Evolutionary conservation across 225 moss, liverwort and hornwort species (phyloP).

Genomic region (Thuidium tamariscinum): DNA sequence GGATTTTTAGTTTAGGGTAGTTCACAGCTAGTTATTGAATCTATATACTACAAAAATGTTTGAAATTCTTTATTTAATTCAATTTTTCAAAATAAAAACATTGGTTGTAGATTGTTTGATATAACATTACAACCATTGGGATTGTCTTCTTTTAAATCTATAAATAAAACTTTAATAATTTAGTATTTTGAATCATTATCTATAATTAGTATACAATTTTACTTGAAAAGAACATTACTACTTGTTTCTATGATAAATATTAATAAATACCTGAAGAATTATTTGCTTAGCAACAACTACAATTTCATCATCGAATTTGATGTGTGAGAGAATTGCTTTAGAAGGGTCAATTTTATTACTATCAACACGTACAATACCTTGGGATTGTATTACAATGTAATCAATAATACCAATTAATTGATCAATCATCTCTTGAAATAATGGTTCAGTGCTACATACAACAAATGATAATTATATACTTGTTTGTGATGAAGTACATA

Average conservation of each 20-base stretch:
- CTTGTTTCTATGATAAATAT: background rate
- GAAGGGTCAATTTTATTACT: slow-evolving; percentile 41
- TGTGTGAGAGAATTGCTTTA: slow-evolving; percentile 36
- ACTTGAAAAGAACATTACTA: background rate
- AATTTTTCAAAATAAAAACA: too few relatives aligned
- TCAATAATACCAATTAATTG: slow-evolving; percentile 46
- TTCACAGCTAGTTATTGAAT: too few relatives aligned
- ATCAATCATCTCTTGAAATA: slow-evolving; percentile 55
- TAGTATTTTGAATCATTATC: too few relatives aligned
- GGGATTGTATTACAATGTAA: slow-evolving; percentile 48
- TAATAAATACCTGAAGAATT: slow-evolving; percentile 46
- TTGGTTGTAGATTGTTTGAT: too few relatives aligned
- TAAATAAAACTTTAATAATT: too few relatives aligned
- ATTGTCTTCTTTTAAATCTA: too few relatives aligned
- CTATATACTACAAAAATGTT: too few relatives aligned
- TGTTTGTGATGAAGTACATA: background rate
- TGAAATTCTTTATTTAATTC: too few relatives aligned
- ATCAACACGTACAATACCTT: slow-evolving; percentile 57
- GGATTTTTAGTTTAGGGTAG: too few relatives aligned
- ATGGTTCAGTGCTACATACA: slow-evolving; percentile 38
- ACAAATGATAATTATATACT: background rate
- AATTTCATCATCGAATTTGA: slow-evolving; percentile 66
- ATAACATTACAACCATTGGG: too few relatives aligned
- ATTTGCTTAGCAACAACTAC: slow-evolving; percentile 60
- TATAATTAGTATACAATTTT: fast-evolving